These are phyloP conservation scores for Candida dubliniensis DNA, from an alignment of 1,139 yeast genomes.

Conservation along the genomic window DNA sequence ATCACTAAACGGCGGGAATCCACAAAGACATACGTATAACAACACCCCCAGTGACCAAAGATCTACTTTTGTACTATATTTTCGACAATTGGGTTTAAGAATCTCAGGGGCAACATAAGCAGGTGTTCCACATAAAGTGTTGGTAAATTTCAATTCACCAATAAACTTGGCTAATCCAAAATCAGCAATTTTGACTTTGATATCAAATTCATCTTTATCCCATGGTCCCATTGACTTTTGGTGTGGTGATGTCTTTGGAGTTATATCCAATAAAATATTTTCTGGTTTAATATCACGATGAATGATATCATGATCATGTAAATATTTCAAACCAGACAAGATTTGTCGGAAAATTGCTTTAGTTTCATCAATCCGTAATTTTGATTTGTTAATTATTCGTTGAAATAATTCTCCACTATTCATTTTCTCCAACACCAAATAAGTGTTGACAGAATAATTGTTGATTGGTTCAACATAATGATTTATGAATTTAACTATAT, in stretches of 20 bases:
- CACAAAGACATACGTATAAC: constrained; percentile 74
- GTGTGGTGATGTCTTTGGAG: constrained; percentile 37
- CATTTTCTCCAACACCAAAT: constrained; percentile 68
- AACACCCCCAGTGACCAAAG: constrained; percentile 81
- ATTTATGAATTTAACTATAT: constrained; percentile 65
- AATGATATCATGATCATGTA: constrained; percentile 75
- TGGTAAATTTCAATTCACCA: constrained; percentile 73
- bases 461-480: constrained; percentile 69
- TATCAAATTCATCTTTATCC: constrained; percentile 64
- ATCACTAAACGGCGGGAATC: constrained; percentile 84
- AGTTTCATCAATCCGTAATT: constrained; percentile 60
- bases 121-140: constrained; percentile 80
- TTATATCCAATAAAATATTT: constrained; percentile 74
- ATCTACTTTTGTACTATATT: constrained; percentile 71
- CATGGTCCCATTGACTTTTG: constrained; percentile 68
- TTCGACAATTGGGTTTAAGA: constrained; percentile 44
- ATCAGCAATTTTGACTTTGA: constrained; percentile 75
- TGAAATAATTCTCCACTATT: constrained; percentile 76
- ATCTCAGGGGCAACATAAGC: constrained; percentile 86
- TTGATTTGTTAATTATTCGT: constrained; percentile 63
- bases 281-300: constrained; percentile 92
- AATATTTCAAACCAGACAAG: constrained; percentile 58
- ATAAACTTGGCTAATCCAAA: constrained; percentile 79
- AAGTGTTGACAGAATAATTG: constrained; percentile 55
- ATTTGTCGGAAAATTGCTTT: constrained; percentile 61